Evolutionary conservation across 2,329 filamentous ascomycete species (phyloP).

Genomic region (Coleophoma cylindrospora): DNA sequence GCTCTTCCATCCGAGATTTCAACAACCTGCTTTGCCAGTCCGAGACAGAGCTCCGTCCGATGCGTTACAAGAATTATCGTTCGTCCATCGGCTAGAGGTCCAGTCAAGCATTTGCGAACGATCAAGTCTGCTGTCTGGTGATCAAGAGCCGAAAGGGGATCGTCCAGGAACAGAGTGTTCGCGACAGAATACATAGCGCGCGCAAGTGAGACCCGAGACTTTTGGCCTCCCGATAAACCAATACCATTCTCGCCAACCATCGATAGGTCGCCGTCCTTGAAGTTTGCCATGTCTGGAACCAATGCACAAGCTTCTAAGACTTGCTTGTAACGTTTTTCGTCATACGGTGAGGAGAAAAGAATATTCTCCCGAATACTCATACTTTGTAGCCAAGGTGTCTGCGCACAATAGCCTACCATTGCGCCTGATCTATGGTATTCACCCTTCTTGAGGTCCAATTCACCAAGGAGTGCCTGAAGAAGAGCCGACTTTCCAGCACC

Average conservation of each 20-base stretch:
- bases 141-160: constrained; percentile 55
- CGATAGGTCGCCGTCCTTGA: constrained; percentile 59
- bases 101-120: constrained; percentile 50
- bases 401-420: constrained; percentile 58
- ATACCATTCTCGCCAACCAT: constrained; percentile 58
- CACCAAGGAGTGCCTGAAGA: constrained; percentile 24
- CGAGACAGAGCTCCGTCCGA: constrained; percentile 64
- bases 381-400: constrained; percentile 64
- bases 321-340: constrained; percentile 62
- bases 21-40: constrained; percentile 69
- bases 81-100: constrained; percentile 46
- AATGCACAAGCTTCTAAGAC: constrained; percentile 63
- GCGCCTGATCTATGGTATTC: constrained; percentile 44
- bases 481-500: constrained; percentile 55
- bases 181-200: constrained; percentile 53
- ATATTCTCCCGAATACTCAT: constrained; percentile 69
- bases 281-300: constrained; percentile 53
- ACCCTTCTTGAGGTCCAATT: constrained; percentile 19
- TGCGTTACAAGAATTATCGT: constrained; percentile 59
- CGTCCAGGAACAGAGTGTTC: constrained; percentile 50
- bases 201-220: constrained; percentile 54
- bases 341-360: constrained; percentile 59
- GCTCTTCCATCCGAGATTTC: constrained; percentile 59
- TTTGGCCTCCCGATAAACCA: constrained; percentile 56
- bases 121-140: constrained; percentile 61